Base-by-base conservation (phyloP, 2,329 filamentous ascomycete genomes). In the Nannizzia gypsea region DNA sequence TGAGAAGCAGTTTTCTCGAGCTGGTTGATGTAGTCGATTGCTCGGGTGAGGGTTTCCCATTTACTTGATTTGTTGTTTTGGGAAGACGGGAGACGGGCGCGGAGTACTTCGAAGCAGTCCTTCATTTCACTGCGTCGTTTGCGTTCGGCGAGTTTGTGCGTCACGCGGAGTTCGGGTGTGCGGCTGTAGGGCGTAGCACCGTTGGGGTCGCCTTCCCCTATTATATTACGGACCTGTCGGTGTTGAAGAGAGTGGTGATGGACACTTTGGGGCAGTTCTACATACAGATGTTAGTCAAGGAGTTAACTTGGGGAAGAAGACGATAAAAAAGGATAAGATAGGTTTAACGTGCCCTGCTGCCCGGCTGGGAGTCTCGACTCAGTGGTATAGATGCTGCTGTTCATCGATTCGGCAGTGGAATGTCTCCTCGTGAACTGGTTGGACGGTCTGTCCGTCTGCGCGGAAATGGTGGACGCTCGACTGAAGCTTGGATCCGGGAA, bases 41-140 rank as follows among this genome's bases (percentile, higher is more conserved):
- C 77, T 71, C 75, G 68, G 24, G 75, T 77, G 20, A 79, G 65
- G 1, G 76, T 79, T 63, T 79, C 77, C 77, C 77, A 79, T 68
- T 79, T 79, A 67, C 77, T 79, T 6, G 77, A 78, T 63, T 79
- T 79, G 66, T 77, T 78, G 63, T 74, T 77, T 63, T 77, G 76
- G 59, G 68, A 72, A 15, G 74, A 69, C 3, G 77, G 77, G 1
- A 79, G 69, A 31, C 75, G 73, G 40, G 71, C 65, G 31, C 77
- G 72, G 48, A 79, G 65, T 20, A 71, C 67, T 64, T 79, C 77
- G 62, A 79, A 79, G 56, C 77, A 77, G 64, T 78, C 76, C 62
- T 79, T 79, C 77, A 79, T 79, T 63, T 79, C 77, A 60, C 77
- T 79, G 52, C 77, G 75, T 40, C 77, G 76, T 66, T 79, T 79